A percentile compares a stretch with the other conserved stretches of the same genome.
Evolutionary conservation across 106 monocot species (phyloP).

Genomic region (Narthecium ossifragum): DNA sequence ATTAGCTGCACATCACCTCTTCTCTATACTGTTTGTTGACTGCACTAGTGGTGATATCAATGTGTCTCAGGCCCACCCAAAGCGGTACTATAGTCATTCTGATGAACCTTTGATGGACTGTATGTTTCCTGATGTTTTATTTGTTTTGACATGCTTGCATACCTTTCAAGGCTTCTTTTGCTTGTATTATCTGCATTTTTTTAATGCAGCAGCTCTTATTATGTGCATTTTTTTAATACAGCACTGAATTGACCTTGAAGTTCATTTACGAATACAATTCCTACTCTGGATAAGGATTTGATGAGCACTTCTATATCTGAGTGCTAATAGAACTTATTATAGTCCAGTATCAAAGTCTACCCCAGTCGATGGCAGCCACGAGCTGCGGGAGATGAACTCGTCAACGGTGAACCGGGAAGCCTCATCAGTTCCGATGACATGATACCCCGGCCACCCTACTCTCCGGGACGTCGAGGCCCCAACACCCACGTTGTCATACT

Average conservation of each 20-base stretch:
- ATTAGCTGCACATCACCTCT: no score
- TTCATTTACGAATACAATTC: not conserved
- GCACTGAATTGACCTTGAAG: not conserved
- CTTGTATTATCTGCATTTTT: no score
- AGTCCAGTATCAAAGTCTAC: constrained; percentile 20
- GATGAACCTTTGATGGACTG: no score
- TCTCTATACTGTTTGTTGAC: no score
- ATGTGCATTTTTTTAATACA: no score
- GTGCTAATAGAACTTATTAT: not conserved
- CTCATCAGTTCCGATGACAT: constrained; percentile 23
- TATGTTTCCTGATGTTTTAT: no score
- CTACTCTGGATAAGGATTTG: not conserved
- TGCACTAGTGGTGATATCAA: no score
- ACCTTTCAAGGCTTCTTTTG: no score
- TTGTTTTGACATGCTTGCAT: no score
- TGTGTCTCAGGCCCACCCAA: no score
- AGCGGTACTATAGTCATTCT: no score
- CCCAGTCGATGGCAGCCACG: constrained; percentile 22
- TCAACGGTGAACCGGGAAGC: constrained; percentile 13
- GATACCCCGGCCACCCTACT: constrained; percentile 34
- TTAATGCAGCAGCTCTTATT: no score
- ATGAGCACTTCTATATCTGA: not conserved
- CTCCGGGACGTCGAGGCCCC: constrained; percentile 20
- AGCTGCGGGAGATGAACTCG: constrained; percentile 12
- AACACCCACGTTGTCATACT: constrained; percentile 38